Evolutionary conservation across 2,329 filamentous ascomycete genomes (phyloP).

Genomic region (Dendrostoma leiphaemia): DNA sequence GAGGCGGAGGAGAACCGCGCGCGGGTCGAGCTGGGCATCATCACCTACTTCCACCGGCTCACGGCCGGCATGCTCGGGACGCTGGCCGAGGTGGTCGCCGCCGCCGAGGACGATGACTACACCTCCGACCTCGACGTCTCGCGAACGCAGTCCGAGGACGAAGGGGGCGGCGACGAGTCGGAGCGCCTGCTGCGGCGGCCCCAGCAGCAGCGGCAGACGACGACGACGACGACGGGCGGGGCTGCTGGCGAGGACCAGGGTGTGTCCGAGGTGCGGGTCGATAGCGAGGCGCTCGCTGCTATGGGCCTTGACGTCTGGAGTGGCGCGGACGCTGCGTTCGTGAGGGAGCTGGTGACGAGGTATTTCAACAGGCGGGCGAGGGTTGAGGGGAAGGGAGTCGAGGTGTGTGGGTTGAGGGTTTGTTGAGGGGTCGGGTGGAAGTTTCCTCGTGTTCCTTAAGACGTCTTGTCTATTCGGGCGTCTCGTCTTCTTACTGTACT

Average conservation of each 20-base stretch:
- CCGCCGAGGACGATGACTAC: conserved; percentile 41
- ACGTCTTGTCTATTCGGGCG: neutral
- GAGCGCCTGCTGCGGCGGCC: conserved; percentile 14
- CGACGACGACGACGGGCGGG: conserved; percentile 33
- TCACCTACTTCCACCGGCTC: conserved; percentile 78
- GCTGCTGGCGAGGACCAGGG: too few species aligned
- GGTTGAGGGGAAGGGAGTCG: conserved; percentile 67
- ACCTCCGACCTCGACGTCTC: conserved; percentile 28
- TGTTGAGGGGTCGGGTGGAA: conserved; percentile 45
- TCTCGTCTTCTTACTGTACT: neutral
- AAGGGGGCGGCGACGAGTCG: conserved; percentile 25
- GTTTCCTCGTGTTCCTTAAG: neutral
- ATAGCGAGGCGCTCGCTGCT: conserved; percentile 61
- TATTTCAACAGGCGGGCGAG: conserved; percentile 66
- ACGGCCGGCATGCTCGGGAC: conserved; percentile 64
- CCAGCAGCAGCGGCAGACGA: conserved; percentile 22
- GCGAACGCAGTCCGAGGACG: conserved; percentile 30
- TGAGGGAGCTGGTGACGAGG: conserved; percentile 56
- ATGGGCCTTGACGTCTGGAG: conserved; percentile 83
- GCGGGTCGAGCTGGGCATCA: conserved; percentile 65
- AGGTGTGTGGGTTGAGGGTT: conserved; percentile 71
- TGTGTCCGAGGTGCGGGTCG: conserved; percentile 54
- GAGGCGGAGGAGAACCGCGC: conserved; percentile 44
- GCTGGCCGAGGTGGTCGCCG: conserved; percentile 59
- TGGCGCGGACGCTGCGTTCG: conserved; percentile 65